These are phyloP conservation scores for Amanita brunnescens DNA, from an alignment of 768 basidiomycete species.

Conservation along the genomic window DNA sequence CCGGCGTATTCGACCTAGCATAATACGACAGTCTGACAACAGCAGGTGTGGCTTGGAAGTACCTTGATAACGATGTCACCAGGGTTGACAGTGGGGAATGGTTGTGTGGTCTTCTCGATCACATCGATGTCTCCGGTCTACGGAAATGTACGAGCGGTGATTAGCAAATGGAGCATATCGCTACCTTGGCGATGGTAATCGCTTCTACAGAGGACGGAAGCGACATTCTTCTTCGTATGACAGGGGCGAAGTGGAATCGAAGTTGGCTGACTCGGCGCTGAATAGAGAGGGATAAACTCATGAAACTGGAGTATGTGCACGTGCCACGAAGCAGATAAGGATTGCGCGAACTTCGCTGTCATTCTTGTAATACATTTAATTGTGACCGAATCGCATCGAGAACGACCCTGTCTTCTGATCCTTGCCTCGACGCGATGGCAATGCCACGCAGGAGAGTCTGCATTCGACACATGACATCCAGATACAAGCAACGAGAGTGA, in stretches of 20 bases:
- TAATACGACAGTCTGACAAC: neutral
- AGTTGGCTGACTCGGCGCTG: neutral
- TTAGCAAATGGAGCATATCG: neutral
- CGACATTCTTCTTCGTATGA: conserved; percentile 31
- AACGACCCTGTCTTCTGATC: no score
- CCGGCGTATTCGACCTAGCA: conserved; percentile 63
- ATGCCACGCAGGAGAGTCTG: no score
- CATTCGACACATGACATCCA: no score
- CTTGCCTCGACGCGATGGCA: no score
- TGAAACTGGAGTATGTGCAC: neutral
- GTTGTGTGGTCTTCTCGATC: conserved; percentile 55
- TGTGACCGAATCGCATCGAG: no score
- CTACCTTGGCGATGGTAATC: conserved; percentile 54
- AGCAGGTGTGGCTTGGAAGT: neutral
- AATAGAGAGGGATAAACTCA: neutral
- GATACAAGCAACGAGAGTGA: no score
- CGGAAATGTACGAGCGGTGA: neutral
- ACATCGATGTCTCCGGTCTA: conserved; percentile 71
- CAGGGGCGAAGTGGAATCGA: neutral
- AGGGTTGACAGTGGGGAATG: conserved; percentile 55
- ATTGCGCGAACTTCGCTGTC: no score
- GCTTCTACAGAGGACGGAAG: conserved; percentile 59
- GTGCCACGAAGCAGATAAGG: neutral
- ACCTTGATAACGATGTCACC: conserved; percentile 50
- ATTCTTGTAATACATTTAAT: no score